Evolutionary conservation across 2,329 filamentous ascomycete species (phyloP), one percentile per base, ranked within the genome.

Genomic region (Pyricularia grisea): DNA sequence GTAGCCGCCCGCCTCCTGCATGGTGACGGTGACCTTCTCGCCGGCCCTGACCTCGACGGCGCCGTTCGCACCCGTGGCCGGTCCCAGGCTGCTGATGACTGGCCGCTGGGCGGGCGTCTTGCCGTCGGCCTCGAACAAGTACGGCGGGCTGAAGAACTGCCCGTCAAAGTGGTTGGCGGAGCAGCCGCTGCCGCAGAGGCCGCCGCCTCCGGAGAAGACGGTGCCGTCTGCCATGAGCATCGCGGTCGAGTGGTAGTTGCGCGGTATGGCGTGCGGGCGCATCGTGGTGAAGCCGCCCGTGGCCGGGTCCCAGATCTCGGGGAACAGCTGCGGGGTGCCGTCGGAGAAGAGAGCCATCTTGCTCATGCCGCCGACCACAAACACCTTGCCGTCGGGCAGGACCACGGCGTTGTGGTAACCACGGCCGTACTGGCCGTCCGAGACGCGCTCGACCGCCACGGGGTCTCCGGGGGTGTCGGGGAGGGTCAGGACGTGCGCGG

Each of bases 71-170:
- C 17, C 42, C 17, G 79, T 74, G 6, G 71, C 75, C 0, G 73
- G 69, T 0, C 74, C 70, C 1, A 80, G 74, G 4, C 71, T 74
- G 4, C 71, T 74, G 68, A 87, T 84, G 5, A 74, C 71, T 0
- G 85, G 84, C 0, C 83, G 79, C 0, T 75, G 70, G 2, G 81
- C 80, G 0, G 69, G 71, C 9, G 73, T 28, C 23, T 31, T 73
- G 20, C 84, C 84, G 61, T 82, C 77, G 3, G 73, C 58, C 33
- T 80, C 81, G 71, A 86, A 82, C 0, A 88, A 81, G 70, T 88
- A 88, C 0, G 83, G 81, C 0, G 86, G 86, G 4, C 78, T 80
- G 74, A 83, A 88, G 68, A 88, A 83, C 74, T 88, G 81, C 5
- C 75, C 84, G 70, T 88, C 83, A 50, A 79, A 80, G 71, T 88